phyloP scores from a whole-genome alignment of 441 rosid genomes.

The Euphorbia schlechtendalii region DNA sequence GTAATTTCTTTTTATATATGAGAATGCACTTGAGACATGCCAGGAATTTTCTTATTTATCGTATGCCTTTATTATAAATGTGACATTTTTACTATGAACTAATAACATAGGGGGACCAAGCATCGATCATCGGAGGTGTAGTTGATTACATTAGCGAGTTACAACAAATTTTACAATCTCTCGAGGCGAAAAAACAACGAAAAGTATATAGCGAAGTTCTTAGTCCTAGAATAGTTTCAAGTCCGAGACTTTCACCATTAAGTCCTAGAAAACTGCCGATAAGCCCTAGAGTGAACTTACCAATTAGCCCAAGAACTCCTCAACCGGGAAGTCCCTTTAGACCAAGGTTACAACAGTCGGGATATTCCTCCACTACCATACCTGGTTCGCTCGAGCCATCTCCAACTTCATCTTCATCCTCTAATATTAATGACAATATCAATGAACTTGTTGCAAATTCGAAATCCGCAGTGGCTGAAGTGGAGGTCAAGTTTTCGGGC shows the following conservation, averaged over 20 bases:
- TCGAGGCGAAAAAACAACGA: slow-evolving; percentile 89
- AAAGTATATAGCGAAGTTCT: slow-evolving; percentile 70
- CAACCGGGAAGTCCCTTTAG: slow-evolving; percentile 64
- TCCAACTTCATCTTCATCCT: slow-evolving; percentile 60
- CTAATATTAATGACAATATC: slow-evolving; percentile 28
- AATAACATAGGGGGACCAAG: slow-evolving; percentile 88
- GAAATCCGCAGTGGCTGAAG: slow-evolving; percentile 75
- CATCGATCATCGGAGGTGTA: slow-evolving; percentile 95
- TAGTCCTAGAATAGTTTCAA: slow-evolving; percentile 69
- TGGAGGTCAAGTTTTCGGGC: slow-evolving; percentile 88
- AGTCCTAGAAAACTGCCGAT: no score
- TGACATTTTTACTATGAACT: no score
- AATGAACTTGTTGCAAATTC: slow-evolving; percentile 79
- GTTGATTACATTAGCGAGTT: slow-evolving; percentile 89
- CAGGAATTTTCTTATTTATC: not conserved
- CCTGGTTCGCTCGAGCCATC: slow-evolving; percentile 38
- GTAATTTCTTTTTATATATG: no score
- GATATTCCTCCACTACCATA: slow-evolving; percentile 34
- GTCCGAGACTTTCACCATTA: slow-evolving; percentile 58
- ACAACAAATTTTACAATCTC: slow-evolving; percentile 81
- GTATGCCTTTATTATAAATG: not conserved
- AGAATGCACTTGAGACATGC: no score
- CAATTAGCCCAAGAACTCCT: slow-evolving; percentile 91
- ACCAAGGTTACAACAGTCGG: slow-evolving; percentile 39
- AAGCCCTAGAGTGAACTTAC: slow-evolving; percentile 71